Evolutionary conservation across 345 rosid genomes (phyloP), one percentile per base, ranked within the genome.

Genomic region (Physaria fendleri): DNA sequence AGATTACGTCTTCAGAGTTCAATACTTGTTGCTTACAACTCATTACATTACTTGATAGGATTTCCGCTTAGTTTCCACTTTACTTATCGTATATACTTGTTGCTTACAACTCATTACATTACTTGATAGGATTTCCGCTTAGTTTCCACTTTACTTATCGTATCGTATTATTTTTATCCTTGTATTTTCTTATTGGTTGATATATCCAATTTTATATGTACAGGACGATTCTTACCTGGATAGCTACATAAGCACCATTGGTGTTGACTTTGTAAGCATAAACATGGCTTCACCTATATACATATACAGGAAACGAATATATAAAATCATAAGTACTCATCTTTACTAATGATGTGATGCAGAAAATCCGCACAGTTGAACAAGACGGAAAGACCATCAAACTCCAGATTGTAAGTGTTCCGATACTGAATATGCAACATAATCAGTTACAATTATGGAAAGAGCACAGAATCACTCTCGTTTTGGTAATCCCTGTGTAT

Each of bases 301-400:
- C n/a, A n/a, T 24, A 24, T 39, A 41, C 1, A 16, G 12, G 16
- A 17, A 17, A n/a, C 4, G 6, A 13, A 1, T 17, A 17, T 22
- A 5, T 6, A 0, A 3, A 3, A 8, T 1, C 5, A 11, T 9
- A 21, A 5, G 24, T 45, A 29, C 8, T 65, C 1, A 65, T 25
- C 5, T 52, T 50, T 22, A 39, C 34, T 52, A 2, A 9, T 64
- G 42, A 23, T 61, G 46, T 71, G 16, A 10, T 59, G 29, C 73
- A 76, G 86, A 78, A 81, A 81, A 81, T 81, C 44, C 83, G 86
- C 37, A 81, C 86, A 0, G 86, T 78, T 7, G 83, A 81, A 58
- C 86, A 78, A 39, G 83, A 81, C 18, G 86, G 86, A 49, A 81
- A 81, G 73, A 81, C 86, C 14, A 76, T 76, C 43, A 76, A 78